Evolutionary conservation across 2,329 filamentous ascomycete species (phyloP), one percentile per base, ranked within the genome.

Genomic region (Penicillium sp.): DNA sequence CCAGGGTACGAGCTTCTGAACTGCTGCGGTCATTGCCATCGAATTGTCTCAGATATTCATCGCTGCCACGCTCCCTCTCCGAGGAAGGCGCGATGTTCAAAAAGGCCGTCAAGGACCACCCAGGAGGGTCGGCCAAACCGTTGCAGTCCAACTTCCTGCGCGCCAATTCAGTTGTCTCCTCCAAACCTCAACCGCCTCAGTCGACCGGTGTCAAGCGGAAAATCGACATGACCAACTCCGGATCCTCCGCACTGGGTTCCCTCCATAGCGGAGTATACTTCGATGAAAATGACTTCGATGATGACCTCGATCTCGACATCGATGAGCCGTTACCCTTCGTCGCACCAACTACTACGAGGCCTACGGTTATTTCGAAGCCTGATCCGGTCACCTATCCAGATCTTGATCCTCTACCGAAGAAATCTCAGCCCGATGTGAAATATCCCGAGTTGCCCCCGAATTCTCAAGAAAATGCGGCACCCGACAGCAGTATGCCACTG

Each of bases 221-320:
- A 58, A 63, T 74, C 18, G 74, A 76, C 29, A 66, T 70, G 61
- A 54, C 64, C 40, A 62, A 60, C 49, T 51, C 62, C 10, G 63
- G 64, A 16, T 63, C 65, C 39, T 73, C 71, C 5, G 62, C 66
- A 5, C 58, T 81, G 51, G 72, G 71, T 1, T 75, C 73, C 13
- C 69, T 81, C 16, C 78, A 80, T 60, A 74, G 70, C 45, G 72
- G 71, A 3, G 82, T 89, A 9, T 84, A 82, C 56, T 89, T 92
- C 59, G 84, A 86, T 55, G 89, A 92, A 58, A 87, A 93, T 63
- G 92, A 96, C 67, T 94, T 96, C 62, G 91, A 91, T 65, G 90
- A 93, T 68, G 92, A 96, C 63, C 82, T 87, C 18, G 84, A 91
- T 51, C 78, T 96, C 21, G 89, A 90, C 57, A 63, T 71, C 14